These are phyloP conservation scores for Sordariomycetes sp. DNA, from an alignment of 2,329 filamentous ascomycete genomes.

Conservation along the genomic window DNA sequence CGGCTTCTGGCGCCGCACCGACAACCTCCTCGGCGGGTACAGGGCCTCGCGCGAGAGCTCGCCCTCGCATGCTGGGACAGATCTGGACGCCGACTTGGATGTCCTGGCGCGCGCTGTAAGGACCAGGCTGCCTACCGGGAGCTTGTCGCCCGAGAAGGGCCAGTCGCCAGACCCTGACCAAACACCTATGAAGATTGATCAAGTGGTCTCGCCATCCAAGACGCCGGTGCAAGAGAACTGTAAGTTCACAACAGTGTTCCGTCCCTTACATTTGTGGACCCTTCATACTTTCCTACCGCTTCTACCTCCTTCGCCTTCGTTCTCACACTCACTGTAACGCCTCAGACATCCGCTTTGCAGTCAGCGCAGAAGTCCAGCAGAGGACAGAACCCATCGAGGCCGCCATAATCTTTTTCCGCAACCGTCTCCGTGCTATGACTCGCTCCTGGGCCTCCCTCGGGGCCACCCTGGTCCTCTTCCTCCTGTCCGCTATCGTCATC, in stretches of 20 bases:
- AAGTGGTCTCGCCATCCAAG: constrained; percentile 14
- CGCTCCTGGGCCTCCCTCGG: constrained; percentile 60
- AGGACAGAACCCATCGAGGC: constrained; percentile 75
- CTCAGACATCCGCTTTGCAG: constrained; percentile 76
- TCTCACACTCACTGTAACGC: constrained; percentile 6
- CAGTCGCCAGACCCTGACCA: constrained; percentile 31
- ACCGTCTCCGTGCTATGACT: constrained; percentile 48
- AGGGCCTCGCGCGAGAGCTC: constrained; percentile 14
- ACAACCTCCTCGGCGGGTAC: constrained; percentile 40
- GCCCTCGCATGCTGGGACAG: not conserved
- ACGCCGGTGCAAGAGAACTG: constrained; percentile 35
- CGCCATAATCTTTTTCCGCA: constrained; percentile 52
- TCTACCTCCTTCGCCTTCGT: not conserved
- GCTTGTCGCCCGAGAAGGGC: constrained; percentile 43
- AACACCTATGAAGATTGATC: constrained; percentile 25
- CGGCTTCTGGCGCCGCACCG: constrained; percentile 47
- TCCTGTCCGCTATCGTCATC: constrained; percentile 56
- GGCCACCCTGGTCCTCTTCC: constrained; percentile 45
- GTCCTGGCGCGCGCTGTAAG: constrained; percentile 40
- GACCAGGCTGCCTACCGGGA: constrained; percentile 44
- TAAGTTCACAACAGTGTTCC: constrained; percentile 19
- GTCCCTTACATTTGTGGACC: not conserved
- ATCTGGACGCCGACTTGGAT: constrained; percentile 21
- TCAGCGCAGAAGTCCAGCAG: constrained; percentile 81
- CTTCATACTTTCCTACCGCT: constrained; percentile 5